A percentile compares a stretch with the other conserved stretches of the same genome.
Conservation (phyloP, 805 yeast genomes). For the Lipomyces japonicus region DNA sequence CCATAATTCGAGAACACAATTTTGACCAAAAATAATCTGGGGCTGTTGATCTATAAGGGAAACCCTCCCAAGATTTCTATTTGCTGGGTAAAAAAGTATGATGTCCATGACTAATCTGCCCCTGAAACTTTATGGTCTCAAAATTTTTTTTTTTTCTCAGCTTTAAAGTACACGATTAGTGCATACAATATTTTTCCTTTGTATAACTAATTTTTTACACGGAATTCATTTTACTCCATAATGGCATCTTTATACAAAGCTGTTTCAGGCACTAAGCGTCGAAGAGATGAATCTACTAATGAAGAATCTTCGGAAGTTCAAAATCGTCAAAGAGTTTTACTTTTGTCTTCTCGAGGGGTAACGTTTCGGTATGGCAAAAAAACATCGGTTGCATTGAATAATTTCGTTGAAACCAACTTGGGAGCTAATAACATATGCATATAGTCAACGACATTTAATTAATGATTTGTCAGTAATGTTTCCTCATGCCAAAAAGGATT, state of each 20-base stretch:
- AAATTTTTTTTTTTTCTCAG: too few relatives aligned
- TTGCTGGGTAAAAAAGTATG: too few relatives aligned
- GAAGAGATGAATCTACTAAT: slow-evolving; percentile 34
- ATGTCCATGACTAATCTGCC: too few relatives aligned
- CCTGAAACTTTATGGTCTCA: too few relatives aligned
- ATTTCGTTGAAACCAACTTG: not conserved
- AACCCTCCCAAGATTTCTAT: too few relatives aligned
- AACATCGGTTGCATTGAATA: not conserved
- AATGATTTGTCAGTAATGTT: slow-evolving; percentile 70
- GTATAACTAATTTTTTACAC: too few relatives aligned
- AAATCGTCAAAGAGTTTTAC: slow-evolving; percentile 47
- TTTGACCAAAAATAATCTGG: too few relatives aligned
- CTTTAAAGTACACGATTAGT: too few relatives aligned
- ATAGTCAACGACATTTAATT: slow-evolving; percentile 89
- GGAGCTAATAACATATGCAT: not conserved
- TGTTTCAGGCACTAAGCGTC: slow-evolving; percentile 48
- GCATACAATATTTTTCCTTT: too few relatives aligned
- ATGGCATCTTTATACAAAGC: slow-evolving; percentile 78
- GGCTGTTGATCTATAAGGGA: too few relatives aligned
- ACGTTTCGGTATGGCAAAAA: slow-evolving; percentile 44
- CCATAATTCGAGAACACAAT: too few relatives aligned
- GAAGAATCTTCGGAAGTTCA: slow-evolving; percentile 16
- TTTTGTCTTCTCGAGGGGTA: slow-evolving; percentile 91
- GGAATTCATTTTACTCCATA: too few relatives aligned
- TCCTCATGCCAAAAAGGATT: slow-evolving; percentile 96